Evolutionary conservation across 768 basidiomycete genomes (phyloP).

Genomic region (Suillus subluteus): DNA sequence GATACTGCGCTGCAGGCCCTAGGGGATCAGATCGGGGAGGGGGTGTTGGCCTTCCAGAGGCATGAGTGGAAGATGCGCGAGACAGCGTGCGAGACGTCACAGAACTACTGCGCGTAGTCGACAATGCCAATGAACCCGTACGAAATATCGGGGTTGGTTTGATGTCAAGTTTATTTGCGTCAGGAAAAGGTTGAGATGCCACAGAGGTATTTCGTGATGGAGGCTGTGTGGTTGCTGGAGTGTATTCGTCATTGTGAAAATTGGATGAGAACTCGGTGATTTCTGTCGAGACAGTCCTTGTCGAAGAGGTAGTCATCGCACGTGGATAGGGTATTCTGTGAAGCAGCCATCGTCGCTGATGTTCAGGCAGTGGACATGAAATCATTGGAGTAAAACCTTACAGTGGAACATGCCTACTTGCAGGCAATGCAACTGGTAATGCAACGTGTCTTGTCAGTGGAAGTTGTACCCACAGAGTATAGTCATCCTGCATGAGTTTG

Average conservation of each 20-base stretch:
- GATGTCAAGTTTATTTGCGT: neutral
- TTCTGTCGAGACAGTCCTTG: slow-evolving; percentile 6
- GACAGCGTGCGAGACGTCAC: slow-evolving; percentile 11
- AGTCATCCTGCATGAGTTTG: slow-evolving; percentile 7
- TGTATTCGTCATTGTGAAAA: neutral
- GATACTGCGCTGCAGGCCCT: slow-evolving; percentile 53
- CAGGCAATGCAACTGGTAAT: slow-evolving; percentile 1
- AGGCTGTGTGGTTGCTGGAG: neutral
- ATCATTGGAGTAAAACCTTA: neutral
- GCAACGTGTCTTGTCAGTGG: neutral
- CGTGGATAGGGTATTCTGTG: neutral
- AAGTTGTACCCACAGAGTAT: slow-evolving; percentile 16
- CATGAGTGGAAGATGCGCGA: slow-evolving; percentile 15
- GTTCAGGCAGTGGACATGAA: neutral
- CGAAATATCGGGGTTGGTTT: slow-evolving; percentile 2
- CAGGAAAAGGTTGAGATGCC: neutral
- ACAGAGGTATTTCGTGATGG: slow-evolving; percentile 6
- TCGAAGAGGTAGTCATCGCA: neutral
- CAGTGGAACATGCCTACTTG: neutral
- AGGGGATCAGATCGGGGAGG: slow-evolving; percentile 48
- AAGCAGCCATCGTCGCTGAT: neutral
- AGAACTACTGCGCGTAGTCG: slow-evolving; percentile 6
- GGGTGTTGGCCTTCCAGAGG: slow-evolving; percentile 39
- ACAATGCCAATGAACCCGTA: neutral
- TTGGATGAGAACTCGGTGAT: slow-evolving; percentile 4